Evolutionary conservation across 192 early-diverging fungal genomes (phyloP).

Genomic region (Gryganskiella cystojenkinii): DNA sequence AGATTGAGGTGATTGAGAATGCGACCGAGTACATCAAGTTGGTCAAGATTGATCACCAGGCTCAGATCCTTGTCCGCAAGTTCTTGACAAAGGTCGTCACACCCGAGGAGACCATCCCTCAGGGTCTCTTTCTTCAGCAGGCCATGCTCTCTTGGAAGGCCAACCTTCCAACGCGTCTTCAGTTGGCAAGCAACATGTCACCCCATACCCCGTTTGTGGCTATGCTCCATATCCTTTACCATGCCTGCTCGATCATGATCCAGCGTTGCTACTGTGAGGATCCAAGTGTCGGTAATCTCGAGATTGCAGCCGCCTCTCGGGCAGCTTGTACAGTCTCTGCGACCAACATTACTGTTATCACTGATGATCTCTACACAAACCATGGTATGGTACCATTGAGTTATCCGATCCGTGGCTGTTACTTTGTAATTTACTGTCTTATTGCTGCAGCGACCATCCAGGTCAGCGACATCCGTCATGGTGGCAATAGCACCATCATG

Average conservation of each 20-base stretch:
- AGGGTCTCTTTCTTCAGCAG: constrained; percentile 49
- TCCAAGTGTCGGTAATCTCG: constrained; percentile 51
- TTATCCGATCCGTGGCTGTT: constrained; percentile 62
- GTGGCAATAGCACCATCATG: constrained; percentile 38
- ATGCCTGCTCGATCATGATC: constrained; percentile 59
- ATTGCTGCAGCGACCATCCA: constrained; percentile 63
- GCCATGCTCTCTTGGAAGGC: constrained; percentile 53
- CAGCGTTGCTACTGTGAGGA: constrained; percentile 61
- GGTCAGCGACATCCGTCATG: constrained; percentile 43
- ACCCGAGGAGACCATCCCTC: constrained; percentile 52
- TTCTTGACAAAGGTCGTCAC: constrained; percentile 51
- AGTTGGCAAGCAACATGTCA: constrained; percentile 34
- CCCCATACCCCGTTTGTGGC: constrained; percentile 56
- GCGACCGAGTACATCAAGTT: constrained; percentile 51
- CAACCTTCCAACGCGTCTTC: constrained; percentile 49
- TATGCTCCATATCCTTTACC: constrained; percentile 67
- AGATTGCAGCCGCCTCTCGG: constrained; percentile 41
- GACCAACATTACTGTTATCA: constrained; percentile 62
- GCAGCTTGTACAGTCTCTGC: constrained; percentile 61
- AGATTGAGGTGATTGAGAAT: constrained; percentile 42
- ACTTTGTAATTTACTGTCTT: constrained; percentile 64
- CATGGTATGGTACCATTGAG: constrained; percentile 53
- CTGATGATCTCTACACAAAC: constrained; percentile 55
- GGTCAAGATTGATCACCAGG: constrained; percentile 50
- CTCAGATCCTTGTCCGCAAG: constrained; percentile 41